Conservation (phyloP, 352 stramenopile species). For the Globisporangium spiculum region DNA sequence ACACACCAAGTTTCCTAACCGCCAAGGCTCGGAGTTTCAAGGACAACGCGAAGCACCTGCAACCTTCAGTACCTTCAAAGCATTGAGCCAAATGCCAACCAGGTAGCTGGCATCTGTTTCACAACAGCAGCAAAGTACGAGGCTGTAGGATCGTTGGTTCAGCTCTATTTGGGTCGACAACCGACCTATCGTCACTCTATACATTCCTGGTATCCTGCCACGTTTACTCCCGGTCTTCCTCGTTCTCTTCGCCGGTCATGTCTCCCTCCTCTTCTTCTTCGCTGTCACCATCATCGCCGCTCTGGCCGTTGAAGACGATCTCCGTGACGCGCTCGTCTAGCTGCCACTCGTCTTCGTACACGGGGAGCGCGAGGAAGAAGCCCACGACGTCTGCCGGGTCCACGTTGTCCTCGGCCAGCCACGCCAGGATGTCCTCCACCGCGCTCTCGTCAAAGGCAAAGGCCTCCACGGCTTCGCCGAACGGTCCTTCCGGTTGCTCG, state of each 20-base stretch:
- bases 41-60: neutral
- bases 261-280: neutral
- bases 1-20: neutral
- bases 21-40: neutral
- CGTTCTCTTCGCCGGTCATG: neutral
- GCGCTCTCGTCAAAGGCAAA: slow-evolving; percentile 59
- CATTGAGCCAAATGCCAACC: neutral
- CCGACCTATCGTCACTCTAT: slow-evolving; percentile 18
- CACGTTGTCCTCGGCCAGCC: slow-evolving; percentile 41
- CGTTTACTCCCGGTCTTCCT: slow-evolving; percentile 17
- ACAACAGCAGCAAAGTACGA: neutral
- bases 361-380: slow-evolving; percentile 68
- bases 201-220: slow-evolving; percentile 21
- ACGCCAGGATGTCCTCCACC: slow-evolving; percentile 42
- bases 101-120: neutral
- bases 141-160: neutral
- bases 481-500: slow-evolving; percentile 24
- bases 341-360: slow-evolving; percentile 76
- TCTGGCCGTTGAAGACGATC: slow-evolving; percentile 56
- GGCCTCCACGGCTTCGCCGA: slow-evolving; percentile 47
- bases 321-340: slow-evolving; percentile 75
- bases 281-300: slow-evolving; percentile 17
- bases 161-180: neutral
- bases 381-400: slow-evolving; percentile 57
- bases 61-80: neutral